Conservation (phyloP, 768 basidiomycete genomes). For the Mrakia frigida region DNA sequence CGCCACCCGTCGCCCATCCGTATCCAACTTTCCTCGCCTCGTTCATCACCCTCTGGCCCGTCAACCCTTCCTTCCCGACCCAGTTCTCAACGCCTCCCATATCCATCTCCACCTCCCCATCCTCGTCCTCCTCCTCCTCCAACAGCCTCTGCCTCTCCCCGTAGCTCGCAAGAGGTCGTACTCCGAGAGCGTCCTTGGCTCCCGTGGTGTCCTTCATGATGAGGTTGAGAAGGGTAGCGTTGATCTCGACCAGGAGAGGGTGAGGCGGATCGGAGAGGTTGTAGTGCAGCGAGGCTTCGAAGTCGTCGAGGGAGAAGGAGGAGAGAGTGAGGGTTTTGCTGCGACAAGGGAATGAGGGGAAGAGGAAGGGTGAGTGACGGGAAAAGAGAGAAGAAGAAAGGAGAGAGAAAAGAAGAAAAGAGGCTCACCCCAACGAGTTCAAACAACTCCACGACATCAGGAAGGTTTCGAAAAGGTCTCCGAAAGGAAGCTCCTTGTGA, state of each 20-base stretch:
- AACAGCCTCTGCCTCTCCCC: not conserved
- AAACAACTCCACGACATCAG: conserved; percentile 92
- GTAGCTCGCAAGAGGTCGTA: conserved; percentile 15
- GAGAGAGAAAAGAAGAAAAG: not conserved
- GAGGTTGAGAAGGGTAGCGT: conserved; percentile 82
- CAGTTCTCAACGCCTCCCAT: conserved; percentile 61
- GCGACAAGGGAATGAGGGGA: not conserved
- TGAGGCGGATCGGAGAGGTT: conserved; percentile 63
- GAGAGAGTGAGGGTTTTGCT: conserved; percentile 86
- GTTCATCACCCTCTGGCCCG: conserved; percentile 49
- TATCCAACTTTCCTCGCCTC: conserved; percentile 64
- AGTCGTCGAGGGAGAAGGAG: conserved; percentile 85
- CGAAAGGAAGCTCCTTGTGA: conserved; percentile 55
- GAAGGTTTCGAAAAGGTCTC: conserved; percentile 67
- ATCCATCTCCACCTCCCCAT: conserved; percentile 32
- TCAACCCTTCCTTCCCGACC: conserved; percentile 70
- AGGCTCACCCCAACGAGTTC: conserved; percentile 78
- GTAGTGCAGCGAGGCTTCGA: conserved; percentile 80
- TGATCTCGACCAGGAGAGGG: conserved; percentile 74
- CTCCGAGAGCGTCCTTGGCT: not conserved
- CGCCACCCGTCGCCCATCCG: conserved; percentile 48
- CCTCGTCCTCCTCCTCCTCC: conserved; percentile 29
- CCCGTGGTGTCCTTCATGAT: conserved; percentile 61
- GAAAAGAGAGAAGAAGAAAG: not conserved
- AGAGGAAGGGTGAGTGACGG: not conserved